Evolutionary conservation across 768 basidiomycete genomes (phyloP).

Genomic region (Coprinopsis sp.): DNA sequence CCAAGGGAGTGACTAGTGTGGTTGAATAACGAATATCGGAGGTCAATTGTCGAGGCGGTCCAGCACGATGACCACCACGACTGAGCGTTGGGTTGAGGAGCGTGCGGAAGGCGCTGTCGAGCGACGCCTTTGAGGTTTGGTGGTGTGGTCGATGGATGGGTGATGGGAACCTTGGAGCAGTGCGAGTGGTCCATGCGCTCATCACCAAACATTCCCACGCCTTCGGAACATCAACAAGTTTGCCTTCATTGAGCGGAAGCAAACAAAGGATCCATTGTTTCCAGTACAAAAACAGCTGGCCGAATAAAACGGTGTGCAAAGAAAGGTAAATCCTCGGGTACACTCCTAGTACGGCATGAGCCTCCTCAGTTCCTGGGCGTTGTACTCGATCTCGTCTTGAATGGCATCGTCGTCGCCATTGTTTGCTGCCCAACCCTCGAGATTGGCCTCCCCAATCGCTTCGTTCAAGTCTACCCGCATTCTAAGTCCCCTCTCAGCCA

Average conservation of each 20-base stretch:
- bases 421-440: constrained; percentile 24
- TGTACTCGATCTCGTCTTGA: constrained; percentile 59
- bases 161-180: too few relatives aligned
- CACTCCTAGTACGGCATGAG: constrained; percentile 54
- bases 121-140: too few relatives aligned
- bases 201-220: too few relatives aligned
- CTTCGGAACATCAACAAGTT: too few relatives aligned
- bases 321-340: not conserved
- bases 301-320: too few relatives aligned
- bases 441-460: constrained; percentile 36
- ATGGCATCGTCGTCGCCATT: constrained; percentile 37
- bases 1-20: not conserved
- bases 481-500: constrained; percentile 73
- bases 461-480: constrained; percentile 61
- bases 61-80: not conserved
- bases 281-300: too few relatives aligned
- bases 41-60: not conserved
- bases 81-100: not conserved
- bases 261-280: too few relatives aligned
- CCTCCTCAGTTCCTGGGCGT: constrained; percentile 53
- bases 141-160: too few relatives aligned
- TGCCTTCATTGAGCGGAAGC: too few relatives aligned
- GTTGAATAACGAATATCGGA: not conserved
- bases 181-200: too few relatives aligned
- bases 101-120: too few relatives aligned